A percentile compares a stretch with the other conserved stretches of the same genome.
Conservation (phyloP, 2,329 filamentous ascomycete genomes). For the Ploettnerulaceae sp. region DNA sequence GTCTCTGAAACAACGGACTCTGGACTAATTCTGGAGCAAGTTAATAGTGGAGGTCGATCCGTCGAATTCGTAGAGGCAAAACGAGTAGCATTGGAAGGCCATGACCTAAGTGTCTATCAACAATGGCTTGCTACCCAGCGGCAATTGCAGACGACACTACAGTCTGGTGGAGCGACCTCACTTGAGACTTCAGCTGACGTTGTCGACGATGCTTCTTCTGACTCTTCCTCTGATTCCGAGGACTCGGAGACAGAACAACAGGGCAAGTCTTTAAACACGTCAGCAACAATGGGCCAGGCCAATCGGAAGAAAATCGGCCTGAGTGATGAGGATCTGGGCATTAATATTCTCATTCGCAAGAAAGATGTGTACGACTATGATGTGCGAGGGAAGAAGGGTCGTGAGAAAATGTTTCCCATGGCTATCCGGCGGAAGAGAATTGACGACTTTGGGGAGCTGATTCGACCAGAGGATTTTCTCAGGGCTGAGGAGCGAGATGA, state of each 20-base stretch:
- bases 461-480: constrained; percentile 89
- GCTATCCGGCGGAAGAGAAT: constrained; percentile 71
- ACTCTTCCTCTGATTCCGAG: constrained; percentile 80
- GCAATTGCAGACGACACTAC: constrained; percentile 77
- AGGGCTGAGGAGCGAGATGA: constrained; percentile 87
- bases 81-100: constrained; percentile 63
- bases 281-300: constrained; percentile 76
- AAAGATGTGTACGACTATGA: constrained; percentile 93
- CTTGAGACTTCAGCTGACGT: constrained; percentile 68
- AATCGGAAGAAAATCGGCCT: constrained; percentile 81
- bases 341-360: constrained; percentile 83
- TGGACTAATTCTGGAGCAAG: constrained; percentile 59
- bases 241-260: constrained; percentile 88
- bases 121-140: constrained; percentile 87
- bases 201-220: constrained; percentile 79
- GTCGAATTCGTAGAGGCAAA: constrained; percentile 57
- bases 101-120: constrained; percentile 78
- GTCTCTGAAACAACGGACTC: constrained; percentile 49
- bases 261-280: constrained; percentile 85
- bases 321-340: constrained; percentile 83
- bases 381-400: constrained; percentile 82
- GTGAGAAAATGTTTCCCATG: constrained; percentile 89
- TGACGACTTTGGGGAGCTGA: constrained; percentile 92
- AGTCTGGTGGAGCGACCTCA: constrained; percentile 60
- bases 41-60: constrained; percentile 59